A percentile compares a stretch with the other conserved stretches of the same genome.
Conservation (phyloP, 2,329 filamentous ascomycete genomes). For the Penicillium thymicola region DNA sequence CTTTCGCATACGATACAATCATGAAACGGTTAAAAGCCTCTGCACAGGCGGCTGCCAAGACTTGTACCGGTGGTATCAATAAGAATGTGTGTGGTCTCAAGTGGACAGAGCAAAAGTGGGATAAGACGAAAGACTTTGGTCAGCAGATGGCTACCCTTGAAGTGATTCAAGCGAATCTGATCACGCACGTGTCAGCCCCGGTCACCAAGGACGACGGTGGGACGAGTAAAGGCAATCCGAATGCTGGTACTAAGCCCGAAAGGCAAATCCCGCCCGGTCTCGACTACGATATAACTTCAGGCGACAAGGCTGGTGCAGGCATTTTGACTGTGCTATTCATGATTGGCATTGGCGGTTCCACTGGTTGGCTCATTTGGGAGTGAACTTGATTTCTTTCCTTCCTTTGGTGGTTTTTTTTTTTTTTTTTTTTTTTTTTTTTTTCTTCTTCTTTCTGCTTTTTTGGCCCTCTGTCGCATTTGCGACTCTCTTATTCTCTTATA, state of each 20-base stretch:
- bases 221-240: constrained; percentile 34
- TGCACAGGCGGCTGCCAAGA: constrained; percentile 53
- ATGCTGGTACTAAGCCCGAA: constrained; percentile 21
- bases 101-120: constrained; percentile 40
- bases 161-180: constrained; percentile 35
- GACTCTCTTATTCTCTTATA: neutral
- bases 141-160: constrained; percentile 42
- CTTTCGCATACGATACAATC: constrained; percentile 52
- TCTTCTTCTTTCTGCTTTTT: neutral
- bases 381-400: constrained; percentile 6
- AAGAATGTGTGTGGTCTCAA: constrained; percentile 38
- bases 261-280: constrained; percentile 12
- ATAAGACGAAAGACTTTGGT: constrained; percentile 38
- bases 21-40: constrained; percentile 53
- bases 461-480: neutral
- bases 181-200: constrained; percentile 28
- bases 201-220: constrained; percentile 32
- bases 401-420: neutral
- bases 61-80: constrained; percentile 50
- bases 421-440: neutral
- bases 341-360: constrained; percentile 32
- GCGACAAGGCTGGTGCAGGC: constrained; percentile 43
- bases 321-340: constrained; percentile 42
- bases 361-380: constrained; percentile 39
- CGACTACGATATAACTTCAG: constrained; percentile 27